A percentile compares a stretch with the other conserved stretches of the same genome.
Conservation (phyloP, 305 asterid species). For the Fraxinus paxiana region DNA sequence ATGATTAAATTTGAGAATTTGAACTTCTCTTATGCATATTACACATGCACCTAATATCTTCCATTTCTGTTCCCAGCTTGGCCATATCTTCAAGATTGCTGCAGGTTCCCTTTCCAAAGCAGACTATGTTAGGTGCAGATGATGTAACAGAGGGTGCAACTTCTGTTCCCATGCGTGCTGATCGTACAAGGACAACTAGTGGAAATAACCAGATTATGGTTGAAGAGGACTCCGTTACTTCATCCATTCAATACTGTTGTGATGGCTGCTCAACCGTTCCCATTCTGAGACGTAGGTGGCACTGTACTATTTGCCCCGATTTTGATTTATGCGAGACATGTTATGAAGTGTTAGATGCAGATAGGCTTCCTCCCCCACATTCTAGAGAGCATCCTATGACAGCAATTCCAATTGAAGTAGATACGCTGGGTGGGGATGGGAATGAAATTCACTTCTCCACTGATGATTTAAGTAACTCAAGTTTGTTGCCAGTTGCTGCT, state of each 20-base stretch:
- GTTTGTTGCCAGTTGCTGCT: constrained; percentile 59
- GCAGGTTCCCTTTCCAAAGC: constrained; percentile 99
- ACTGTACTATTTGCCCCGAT: constrained; percentile 96
- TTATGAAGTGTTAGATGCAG: constrained; percentile 89
- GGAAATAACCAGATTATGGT: constrained; percentile 72
- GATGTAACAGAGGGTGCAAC: constrained; percentile 58
- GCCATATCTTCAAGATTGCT: constrained; percentile 96
- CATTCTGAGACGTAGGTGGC: constrained; percentile 94
- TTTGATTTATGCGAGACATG: constrained; percentile 98
- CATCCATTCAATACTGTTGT: constrained; percentile 96
- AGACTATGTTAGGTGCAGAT: constrained; percentile 85
- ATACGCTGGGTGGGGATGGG: constrained; percentile 77
- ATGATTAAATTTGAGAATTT: constrained; percentile 15
- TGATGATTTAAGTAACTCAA: constrained; percentile 66
- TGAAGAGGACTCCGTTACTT: constrained; percentile 89
- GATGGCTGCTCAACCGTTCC: constrained; percentile 99
- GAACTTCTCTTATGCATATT: constrained; percentile 10
- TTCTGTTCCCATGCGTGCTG: constrained; percentile 60
- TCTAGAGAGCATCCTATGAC: constrained; percentile 96
- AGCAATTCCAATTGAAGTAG: constrained; percentile 94
- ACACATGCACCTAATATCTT: constrained; percentile 25
- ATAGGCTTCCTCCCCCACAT: constrained; percentile 92
- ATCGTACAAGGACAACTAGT: constrained; percentile 49
- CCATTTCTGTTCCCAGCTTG: constrained; percentile 59
- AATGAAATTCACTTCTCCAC: constrained; percentile 75